phyloP scores from a whole-genome alignment of 768 basidiomycete genomes.

The Leucocoprinus leucothites region DNA sequence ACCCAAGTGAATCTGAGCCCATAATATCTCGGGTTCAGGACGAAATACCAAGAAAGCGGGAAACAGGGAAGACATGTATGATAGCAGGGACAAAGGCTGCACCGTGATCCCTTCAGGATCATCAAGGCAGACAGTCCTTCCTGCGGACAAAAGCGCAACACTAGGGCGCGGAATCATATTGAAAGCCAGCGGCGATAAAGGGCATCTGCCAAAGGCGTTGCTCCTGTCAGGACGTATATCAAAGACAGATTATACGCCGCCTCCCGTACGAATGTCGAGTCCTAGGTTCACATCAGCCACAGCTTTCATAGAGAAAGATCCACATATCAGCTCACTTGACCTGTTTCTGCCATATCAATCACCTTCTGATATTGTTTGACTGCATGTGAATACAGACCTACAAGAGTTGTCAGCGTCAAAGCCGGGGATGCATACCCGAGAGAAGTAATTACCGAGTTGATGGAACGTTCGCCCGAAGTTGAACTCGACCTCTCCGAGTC shows the following conservation, averaged over 20 bases:
- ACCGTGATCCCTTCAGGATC: no score
- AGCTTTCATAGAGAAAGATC: not conserved
- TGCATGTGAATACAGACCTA: conserved; percentile 81
- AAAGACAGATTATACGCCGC: conserved; percentile 87
- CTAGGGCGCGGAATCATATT: no score
- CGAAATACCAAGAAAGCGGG: no score
- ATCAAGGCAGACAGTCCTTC: no score
- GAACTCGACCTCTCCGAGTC: conserved; percentile 78
- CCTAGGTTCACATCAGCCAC: conserved; percentile 15
- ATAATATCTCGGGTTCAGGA: no score
- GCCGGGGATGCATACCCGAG: not conserved
- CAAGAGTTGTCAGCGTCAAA: not conserved
- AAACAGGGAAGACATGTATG: no score
- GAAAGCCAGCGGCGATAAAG: conserved; percentile 84
- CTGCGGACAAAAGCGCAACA: no score
- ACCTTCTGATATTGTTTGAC: conserved; percentile 82
- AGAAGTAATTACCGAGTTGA: conserved; percentile 64
- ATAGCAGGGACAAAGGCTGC: no score
- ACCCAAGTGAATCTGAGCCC: no score
- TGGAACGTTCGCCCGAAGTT: conserved; percentile 94
- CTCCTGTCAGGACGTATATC: conserved; percentile 79
- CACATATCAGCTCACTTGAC: not conserved
- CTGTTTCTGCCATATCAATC: conserved; percentile 55
- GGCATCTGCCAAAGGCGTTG: conserved; percentile 62
- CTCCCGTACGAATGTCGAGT: conserved; percentile 62